Evolutionary conservation across 176 grass and related monocot genomes (phyloP).

Genomic region (Cenchrus fungigraminus): DNA sequence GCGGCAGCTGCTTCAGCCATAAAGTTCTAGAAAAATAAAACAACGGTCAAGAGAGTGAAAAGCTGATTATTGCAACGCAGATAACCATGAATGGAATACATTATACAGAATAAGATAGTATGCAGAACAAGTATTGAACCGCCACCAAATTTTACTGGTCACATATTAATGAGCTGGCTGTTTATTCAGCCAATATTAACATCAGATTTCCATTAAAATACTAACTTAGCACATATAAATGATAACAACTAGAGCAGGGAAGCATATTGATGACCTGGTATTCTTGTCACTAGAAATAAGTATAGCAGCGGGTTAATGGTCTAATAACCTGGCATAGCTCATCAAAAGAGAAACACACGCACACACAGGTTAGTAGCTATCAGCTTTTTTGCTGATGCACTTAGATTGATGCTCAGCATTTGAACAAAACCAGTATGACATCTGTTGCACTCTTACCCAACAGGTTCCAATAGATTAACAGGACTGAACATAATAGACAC

Average conservation of each 20-base stretch:
- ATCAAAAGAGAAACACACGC: not conserved
- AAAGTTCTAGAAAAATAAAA: slow-evolving; percentile 49
- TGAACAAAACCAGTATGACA: not conserved
- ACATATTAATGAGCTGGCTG: not conserved
- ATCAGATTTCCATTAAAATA: not conserved
- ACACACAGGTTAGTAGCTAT: not conserved
- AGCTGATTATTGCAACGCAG: not conserved
- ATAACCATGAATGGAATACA: slow-evolving; percentile 1
- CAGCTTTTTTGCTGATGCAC: not conserved
- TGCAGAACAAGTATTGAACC: slow-evolving; percentile 13
- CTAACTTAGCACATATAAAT: not conserved
- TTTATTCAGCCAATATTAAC: slow-evolving; percentile 5
- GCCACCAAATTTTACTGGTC: not conserved
- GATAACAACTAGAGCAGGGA: not conserved
- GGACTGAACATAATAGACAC: not conserved
- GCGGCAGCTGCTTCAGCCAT: slow-evolving; percentile 52
- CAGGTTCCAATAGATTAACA: slow-evolving; percentile 11
- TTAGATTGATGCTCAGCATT: not conserved
- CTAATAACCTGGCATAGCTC: not conserved
- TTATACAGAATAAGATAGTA: slow-evolving; percentile 13
- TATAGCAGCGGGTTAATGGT: not conserved
- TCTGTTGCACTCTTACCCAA: not conserved
- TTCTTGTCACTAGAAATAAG: not conserved
- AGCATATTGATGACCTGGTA: slow-evolving; percentile 18
- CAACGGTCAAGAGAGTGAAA: slow-evolving; percentile 31